Conservation (phyloP, 2,329 filamentous ascomycete genomes). For the Leptodontidium sp. region DNA sequence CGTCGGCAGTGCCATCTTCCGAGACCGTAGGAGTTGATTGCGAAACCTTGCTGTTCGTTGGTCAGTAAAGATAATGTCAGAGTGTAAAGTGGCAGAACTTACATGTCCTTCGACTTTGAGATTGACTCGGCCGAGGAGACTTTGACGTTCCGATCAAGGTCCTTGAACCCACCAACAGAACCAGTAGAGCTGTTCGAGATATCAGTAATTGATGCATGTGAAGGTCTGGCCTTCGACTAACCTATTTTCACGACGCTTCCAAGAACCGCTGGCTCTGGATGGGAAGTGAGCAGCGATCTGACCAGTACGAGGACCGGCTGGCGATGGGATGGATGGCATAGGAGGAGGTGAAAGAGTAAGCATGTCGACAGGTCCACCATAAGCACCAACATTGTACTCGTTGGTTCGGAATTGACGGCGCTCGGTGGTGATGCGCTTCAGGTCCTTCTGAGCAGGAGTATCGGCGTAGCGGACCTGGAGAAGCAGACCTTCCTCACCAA, state of each 20-base stretch:
- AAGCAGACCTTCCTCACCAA: slow-evolving; percentile 81
- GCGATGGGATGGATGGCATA: slow-evolving; percentile 45
- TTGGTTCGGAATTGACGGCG: slow-evolving; percentile 95
- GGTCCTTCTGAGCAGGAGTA: slow-evolving; percentile 92
- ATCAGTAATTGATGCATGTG: slow-evolving; percentile 14
- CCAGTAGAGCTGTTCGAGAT: slow-evolving; percentile 33
- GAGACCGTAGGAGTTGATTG: slow-evolving; percentile 44
- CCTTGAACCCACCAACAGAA: slow-evolving; percentile 44
- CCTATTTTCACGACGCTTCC: slow-evolving; percentile 45
- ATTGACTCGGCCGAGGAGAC: slow-evolving; percentile 41
- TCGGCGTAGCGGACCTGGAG: slow-evolving; percentile 97
- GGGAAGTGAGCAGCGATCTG: slow-evolving; percentile 46
- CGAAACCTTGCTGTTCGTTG: slow-evolving; percentile 31
- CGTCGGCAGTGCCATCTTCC: slow-evolving; percentile 46
- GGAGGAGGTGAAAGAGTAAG: slow-evolving; percentile 62
- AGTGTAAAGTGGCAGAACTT: slow-evolving; percentile 27
- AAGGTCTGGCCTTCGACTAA: slow-evolving; percentile 25
- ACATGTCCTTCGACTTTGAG: slow-evolving; percentile 42
- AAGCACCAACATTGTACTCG: slow-evolving; percentile 85
- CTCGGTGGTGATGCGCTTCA: slow-evolving; percentile 95
- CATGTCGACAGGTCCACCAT: slow-evolving; percentile 59
- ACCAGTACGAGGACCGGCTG: slow-evolving; percentile 44
- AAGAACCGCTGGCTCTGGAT: slow-evolving; percentile 43
- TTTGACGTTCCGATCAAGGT: slow-evolving; percentile 44
- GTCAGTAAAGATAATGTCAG: background rate